Percentiles rank a stretch among this genome's conserved stretches.
Evolutionary conservation across 176 grass and related monocot genomes (phyloP).

Genomic region (Metroxylon sagu): DNA sequence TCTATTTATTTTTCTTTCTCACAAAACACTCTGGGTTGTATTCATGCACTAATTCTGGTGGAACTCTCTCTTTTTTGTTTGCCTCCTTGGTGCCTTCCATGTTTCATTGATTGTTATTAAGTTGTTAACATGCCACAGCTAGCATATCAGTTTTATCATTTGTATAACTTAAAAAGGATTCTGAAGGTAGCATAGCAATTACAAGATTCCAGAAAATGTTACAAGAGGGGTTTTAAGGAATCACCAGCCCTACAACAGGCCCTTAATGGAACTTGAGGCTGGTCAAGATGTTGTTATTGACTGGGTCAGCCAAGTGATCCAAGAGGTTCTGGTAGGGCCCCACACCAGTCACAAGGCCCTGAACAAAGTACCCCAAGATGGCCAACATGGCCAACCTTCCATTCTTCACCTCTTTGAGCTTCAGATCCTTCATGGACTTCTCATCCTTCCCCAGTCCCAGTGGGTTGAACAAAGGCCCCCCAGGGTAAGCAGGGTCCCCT

Average conservation of each 20-base stretch:
- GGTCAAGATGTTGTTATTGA: slow-evolving; percentile 93
- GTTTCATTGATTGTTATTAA: no score
- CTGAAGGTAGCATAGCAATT: no score
- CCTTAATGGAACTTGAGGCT: slow-evolving; percentile 95
- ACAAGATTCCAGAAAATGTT: background rate
- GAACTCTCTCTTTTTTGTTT: no score
- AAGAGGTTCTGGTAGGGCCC: slow-evolving; percentile 83
- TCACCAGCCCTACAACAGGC: background rate
- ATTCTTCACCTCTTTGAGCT: slow-evolving; percentile 90
- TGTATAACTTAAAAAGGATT: no score
- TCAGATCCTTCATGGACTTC: slow-evolving; percentile 63
- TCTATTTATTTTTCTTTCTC: no score
- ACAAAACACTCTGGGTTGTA: no score
- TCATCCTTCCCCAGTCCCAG: slow-evolving; percentile 79
- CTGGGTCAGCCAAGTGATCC: slow-evolving; percentile 77
- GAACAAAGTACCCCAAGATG: slow-evolving; percentile 56
- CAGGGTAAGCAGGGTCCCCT: slow-evolving; percentile 67
- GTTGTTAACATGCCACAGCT: no score
- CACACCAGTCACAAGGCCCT: slow-evolving; percentile 68
- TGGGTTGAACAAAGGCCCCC: slow-evolving; percentile 82
- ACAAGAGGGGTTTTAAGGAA: background rate
- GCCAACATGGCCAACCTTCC: slow-evolving; percentile 79
- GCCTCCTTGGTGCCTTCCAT: no score
- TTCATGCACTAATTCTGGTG: no score
- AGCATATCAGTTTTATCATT: no score